Conservation (phyloP, 2,329 filamentous ascomycete species). For the Sporothrix variecibatus region DNA sequence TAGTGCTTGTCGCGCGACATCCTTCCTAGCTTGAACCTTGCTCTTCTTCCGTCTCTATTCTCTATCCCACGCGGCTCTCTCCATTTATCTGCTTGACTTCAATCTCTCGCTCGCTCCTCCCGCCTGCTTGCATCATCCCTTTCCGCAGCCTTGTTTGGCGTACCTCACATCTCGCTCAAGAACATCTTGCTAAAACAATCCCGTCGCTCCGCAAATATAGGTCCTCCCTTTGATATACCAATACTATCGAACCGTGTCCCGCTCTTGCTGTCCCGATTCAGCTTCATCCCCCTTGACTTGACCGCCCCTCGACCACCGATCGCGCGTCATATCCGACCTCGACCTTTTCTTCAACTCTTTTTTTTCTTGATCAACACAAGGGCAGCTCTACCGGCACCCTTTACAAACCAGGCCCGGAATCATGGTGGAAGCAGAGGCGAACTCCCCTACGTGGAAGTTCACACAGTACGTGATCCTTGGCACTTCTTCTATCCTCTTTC, state of each 20-base stretch:
- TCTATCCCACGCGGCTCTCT: not conserved
- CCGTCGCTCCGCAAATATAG: not conserved
- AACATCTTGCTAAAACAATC: not conserved
- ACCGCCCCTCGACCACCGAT: not conserved
- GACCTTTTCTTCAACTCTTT: not conserved
- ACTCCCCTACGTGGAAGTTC: conserved; percentile 98
- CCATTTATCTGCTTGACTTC: not conserved
- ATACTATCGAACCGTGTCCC: not conserved
- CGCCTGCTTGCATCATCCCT: not conserved
- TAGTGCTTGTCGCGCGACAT: conserved; percentile 16
- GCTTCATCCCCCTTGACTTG: not conserved
- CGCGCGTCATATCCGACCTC: not conserved
- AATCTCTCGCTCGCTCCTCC: not conserved
- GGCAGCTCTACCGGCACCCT: conserved; percentile 22
- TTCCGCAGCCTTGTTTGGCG: not conserved
- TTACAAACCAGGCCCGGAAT: conserved; percentile 43
- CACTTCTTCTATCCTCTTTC: conserved; percentile 23
- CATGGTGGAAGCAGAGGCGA: conserved; percentile 97
- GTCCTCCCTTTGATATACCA: not conserved
- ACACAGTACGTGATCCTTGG: conserved; percentile 74
- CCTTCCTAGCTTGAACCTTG: not conserved
- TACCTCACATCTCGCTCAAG: not conserved
- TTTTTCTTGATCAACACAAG: conserved; percentile 17
- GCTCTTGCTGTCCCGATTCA: not conserved
- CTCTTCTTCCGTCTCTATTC: not conserved